Base-by-base conservation (phyloP, 2,329 filamentous ascomycete species). In the Fusarium sp. region DNA sequence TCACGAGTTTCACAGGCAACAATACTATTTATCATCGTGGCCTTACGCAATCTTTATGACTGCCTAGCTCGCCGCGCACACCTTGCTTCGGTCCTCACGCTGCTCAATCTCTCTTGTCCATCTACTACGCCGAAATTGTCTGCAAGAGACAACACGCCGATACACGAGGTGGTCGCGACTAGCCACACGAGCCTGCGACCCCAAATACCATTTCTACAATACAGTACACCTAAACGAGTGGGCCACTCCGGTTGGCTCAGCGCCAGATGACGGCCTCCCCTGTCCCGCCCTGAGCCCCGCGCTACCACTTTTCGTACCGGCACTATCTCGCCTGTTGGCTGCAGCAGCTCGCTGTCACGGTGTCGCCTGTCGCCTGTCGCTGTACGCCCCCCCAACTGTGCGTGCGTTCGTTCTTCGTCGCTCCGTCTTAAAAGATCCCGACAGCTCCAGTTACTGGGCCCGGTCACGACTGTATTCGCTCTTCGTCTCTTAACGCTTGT, bases 231-330 rank as follows among this genome's bases (percentile, higher is more conserved):
- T 43, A 56, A 67, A 55, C 53, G 54, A 53, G 68, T 70, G 68
- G 68, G 58, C 66, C 68, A 46, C 53, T 69, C 63, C 54, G 60
- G 68, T 70, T 70, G 68, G 66, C 68, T 70, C 66, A 70, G 66
- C 68, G 66, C 68, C 68, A 70, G 66, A 70, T 70, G 68, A 70
- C 66, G 65, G 65, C 44, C 58, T 66, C 67, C 68, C 68, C 61
- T 70, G 68, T 70, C 62, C 66, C 61, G 63, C 57, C 57, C 63
- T 64, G 66, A 72, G 68, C 70, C 70, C 66, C 68, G 70, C 68
- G 68, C 68, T 68, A 65, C 59, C 55, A 68, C 67, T 55, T 61
- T 66, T 66, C 42, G 59, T 54, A 66, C 63, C 63, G 44, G 59
- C 46, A 51, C 55, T 63, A 65, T 68, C 55, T 61, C 59, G 53